Percentiles rank a stretch among this genome's conserved stretches.
phyloP scores from a whole-genome alignment of 1,284 basidiomycete species.

The Ganoderma multipileum region DNA sequence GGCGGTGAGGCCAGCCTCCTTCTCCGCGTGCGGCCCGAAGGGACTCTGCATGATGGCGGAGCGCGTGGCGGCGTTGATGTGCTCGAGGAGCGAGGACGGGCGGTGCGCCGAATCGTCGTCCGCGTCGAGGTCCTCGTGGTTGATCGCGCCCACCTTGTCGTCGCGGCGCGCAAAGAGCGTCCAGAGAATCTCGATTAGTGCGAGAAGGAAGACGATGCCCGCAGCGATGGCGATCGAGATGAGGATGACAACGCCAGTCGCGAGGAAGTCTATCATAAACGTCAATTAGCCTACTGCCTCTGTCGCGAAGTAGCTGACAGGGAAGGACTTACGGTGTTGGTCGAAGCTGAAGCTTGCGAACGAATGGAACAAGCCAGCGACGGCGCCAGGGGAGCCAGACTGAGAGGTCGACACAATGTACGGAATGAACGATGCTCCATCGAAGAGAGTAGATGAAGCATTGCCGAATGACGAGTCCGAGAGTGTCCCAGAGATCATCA shows the following conservation, averaged over 20 bases:
- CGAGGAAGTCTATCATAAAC: slow-evolving; percentile 74
- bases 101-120: slow-evolving; percentile 80
- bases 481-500: slow-evolving; percentile 88
- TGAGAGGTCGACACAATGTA: slow-evolving; percentile 79
- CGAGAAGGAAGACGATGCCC: slow-evolving; percentile 92
- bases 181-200: slow-evolving; percentile 89
- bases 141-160: slow-evolving; percentile 66
- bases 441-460: slow-evolving; percentile 86
- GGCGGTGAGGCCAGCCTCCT: slow-evolving; percentile 51
- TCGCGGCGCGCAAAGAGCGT: slow-evolving; percentile 85
- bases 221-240: slow-evolving; percentile 97
- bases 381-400: slow-evolving; percentile 74
- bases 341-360: slow-evolving; percentile 78
- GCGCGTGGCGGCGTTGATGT: slow-evolving; percentile 88
- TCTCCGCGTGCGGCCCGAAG: slow-evolving; percentile 56
- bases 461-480: slow-evolving; percentile 77
- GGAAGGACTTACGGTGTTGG: slow-evolving; percentile 65
- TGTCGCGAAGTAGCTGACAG: background rate
- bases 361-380: slow-evolving; percentile 86
- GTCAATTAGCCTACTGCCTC: slow-evolving; percentile 7
- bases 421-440: slow-evolving; percentile 85
- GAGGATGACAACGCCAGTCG: slow-evolving; percentile 92
- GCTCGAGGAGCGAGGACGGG: slow-evolving; percentile 81
- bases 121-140: slow-evolving; percentile 65
- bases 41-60: slow-evolving; percentile 72